Evolutionary conservation across 352 stramenopile genomes (phyloP).

Genomic region (Globisporangium orthogonon): DNA sequence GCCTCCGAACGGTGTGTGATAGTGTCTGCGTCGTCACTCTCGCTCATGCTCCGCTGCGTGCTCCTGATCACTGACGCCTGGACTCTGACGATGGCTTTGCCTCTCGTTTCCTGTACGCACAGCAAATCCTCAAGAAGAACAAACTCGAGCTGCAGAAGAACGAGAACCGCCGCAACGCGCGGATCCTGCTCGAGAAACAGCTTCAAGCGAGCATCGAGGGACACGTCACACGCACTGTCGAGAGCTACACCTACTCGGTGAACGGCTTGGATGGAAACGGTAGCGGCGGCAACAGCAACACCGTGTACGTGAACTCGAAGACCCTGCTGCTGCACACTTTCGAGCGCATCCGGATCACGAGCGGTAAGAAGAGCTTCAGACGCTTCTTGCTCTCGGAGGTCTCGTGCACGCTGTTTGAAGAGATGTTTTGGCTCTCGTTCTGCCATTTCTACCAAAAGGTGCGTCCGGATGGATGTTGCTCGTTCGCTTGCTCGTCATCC

Average conservation of each 20-base stretch:
- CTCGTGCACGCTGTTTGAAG: constrained; percentile 77
- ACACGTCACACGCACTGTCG: constrained; percentile 83
- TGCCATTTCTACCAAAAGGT: constrained; percentile 86
- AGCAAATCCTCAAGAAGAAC: constrained; percentile 81
- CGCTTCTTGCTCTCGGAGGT: constrained; percentile 72
- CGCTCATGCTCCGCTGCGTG: not conserved
- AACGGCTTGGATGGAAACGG: constrained; percentile 7
- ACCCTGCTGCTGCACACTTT: constrained; percentile 81
- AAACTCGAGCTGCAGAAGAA: constrained; percentile 73
- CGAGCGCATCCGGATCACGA: constrained; percentile 68
- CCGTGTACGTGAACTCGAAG: constrained; percentile 66
- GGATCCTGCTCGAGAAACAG: constrained; percentile 77
- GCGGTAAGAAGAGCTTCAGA: constrained; percentile 81
- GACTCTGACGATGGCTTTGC: not conserved
- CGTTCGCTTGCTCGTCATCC: not conserved
- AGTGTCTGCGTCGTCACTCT: not conserved
- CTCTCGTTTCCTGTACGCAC: too few species aligned
- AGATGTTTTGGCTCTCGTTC: constrained; percentile 87
- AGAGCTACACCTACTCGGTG: constrained; percentile 46
- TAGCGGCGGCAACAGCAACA: constrained; percentile 12
- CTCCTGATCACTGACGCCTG: not conserved
- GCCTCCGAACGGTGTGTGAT: constrained; percentile 30
- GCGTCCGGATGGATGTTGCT: not conserved
- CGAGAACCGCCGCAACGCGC: constrained; percentile 64
- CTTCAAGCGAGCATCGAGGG: constrained; percentile 85